Evolutionary conservation across 2,329 filamentous ascomycete species (phyloP).

Genomic region (Monosporascus sp.): DNA sequence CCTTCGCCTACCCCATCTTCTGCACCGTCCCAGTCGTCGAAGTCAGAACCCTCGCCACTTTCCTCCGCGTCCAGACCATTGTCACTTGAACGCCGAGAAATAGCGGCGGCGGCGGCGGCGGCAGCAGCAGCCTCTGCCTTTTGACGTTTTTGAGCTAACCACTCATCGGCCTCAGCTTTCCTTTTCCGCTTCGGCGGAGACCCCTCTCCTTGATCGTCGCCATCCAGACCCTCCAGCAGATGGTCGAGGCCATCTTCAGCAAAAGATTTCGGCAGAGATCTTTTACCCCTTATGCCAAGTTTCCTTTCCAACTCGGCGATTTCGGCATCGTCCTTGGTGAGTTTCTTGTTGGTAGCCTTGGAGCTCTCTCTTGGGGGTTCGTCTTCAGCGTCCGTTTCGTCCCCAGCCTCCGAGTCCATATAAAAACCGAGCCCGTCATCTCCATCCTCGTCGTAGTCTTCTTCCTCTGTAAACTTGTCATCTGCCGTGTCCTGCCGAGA

Average conservation of each 20-base stretch:
- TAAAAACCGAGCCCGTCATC: slow-evolving; percentile 21
- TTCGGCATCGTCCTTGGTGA: slow-evolving; percentile 80
- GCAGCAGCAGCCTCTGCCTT: slow-evolving; percentile 33
- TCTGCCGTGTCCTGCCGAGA: slow-evolving; percentile 9
- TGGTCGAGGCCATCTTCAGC: slow-evolving; percentile 79
- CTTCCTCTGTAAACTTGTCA: slow-evolving; percentile 8
- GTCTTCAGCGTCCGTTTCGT: slow-evolving; percentile 15
- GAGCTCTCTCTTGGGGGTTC: slow-evolving; percentile 16
- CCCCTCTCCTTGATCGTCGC: slow-evolving; percentile 40
- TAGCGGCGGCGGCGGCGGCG: too few species aligned
- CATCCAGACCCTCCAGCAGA: slow-evolving; percentile 64
- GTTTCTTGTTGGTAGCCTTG: slow-evolving; percentile 49
- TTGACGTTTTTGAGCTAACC: slow-evolving; percentile 53
- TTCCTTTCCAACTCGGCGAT: slow-evolving; percentile 85
- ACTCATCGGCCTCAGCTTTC: slow-evolving; percentile 53
- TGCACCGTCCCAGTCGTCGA: slow-evolving; percentile 11
- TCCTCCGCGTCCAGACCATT: slow-evolving; percentile 1
- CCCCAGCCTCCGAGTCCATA: slow-evolving; percentile 25
- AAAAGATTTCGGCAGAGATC: slow-evolving; percentile 66
- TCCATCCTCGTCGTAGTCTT: slow-evolving; percentile 18
- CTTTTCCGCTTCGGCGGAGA: slow-evolving; percentile 57
- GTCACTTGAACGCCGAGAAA: too few species aligned
- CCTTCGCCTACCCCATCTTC: slow-evolving; percentile 19
- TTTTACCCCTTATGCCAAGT: slow-evolving; percentile 73
- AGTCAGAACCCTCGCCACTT: slow-evolving; percentile 14